Evolutionary conservation across 148 eudicot genomes (phyloP), one percentile per base, ranked within the genome.

Genomic region (Talinum fruticosum): DNA sequence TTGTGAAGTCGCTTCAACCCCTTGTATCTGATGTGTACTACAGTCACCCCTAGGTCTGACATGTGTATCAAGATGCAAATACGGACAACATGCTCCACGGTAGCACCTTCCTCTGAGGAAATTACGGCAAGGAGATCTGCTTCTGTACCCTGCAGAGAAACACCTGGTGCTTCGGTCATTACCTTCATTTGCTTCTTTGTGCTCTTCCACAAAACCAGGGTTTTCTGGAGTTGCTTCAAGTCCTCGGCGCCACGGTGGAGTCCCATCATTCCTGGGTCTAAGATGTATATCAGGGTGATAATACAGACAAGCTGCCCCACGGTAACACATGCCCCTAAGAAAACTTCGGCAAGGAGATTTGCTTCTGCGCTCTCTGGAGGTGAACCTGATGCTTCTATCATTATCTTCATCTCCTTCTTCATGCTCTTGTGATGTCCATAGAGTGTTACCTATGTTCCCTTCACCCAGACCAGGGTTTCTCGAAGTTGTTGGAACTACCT

Each of bases 261-360:
- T n/a, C n/a, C n/a, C 30, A 37, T 34, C 75, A 66, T 54, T 23
- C 45, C 32, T 28, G 30, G 69, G 36, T 28, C 70, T 61, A 4
- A 23, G 61, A 71, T 34, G 6, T 10, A 75, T 21, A 67, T 49
- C 77, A 13, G 77, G 75, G 75, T 82, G 84, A 74, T 53, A 77
- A 33, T 41, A 65, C n/a, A 74, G 70, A 35, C 83, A 71, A 76
- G 68, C 66, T 44, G 83, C 37, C 62, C 79, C 83, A 49, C 16
- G 28, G 15, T 30, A 54, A 38, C 84, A 81, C 57, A 26, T 66
- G 34, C 84, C 84, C 32, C 57, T 66, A 36, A 77, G 84, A 59
- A 53, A 82, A 66, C 66, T 68, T 35, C 79, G 83, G 47, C 84
- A 82, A 57, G 84, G 84, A 78, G 84, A 78, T 71, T 73, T 82